These are phyloP conservation scores for Penicillium argentinense DNA, from an alignment of 495 filamentous ascomycete genomes.

Conservation along the genomic window DNA sequence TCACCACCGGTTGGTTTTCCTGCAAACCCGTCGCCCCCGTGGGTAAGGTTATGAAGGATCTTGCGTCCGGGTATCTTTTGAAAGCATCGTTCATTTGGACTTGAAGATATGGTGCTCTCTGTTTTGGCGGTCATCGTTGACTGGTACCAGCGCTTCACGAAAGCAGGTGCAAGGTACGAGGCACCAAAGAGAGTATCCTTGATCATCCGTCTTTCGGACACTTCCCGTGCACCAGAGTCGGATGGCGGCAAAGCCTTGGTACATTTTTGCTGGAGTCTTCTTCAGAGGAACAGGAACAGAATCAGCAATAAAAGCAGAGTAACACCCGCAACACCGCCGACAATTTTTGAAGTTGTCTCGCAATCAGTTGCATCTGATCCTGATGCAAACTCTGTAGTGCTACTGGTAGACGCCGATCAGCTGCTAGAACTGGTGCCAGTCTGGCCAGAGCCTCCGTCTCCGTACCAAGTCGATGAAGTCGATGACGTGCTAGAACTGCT, in stretches of 20 bases:
- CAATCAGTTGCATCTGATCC: slow-evolving; percentile 20
- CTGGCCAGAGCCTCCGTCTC: slow-evolving; percentile 6
- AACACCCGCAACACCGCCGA: slow-evolving; percentile 66
- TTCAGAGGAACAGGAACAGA: slow-evolving; percentile 56
- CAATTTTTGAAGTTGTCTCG: slow-evolving; percentile 42
- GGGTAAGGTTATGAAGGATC: slow-evolving; percentile 65
- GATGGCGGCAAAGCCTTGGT: slow-evolving; percentile 25
- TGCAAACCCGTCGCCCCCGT: slow-evolving; percentile 69
- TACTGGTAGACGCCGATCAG: slow-evolving; percentile 21
- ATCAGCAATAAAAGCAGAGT: slow-evolving; percentile 56
- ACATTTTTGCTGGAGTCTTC: slow-evolving; percentile 26
- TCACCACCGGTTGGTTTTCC: slow-evolving; percentile 41
- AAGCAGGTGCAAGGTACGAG: slow-evolving; percentile 47
- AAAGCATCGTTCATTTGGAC: slow-evolving; percentile 52
- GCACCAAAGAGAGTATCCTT: slow-evolving; percentile 58
- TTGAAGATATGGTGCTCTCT: slow-evolving; percentile 38
- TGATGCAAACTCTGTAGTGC: slow-evolving; percentile 13
- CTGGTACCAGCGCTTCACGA: slow-evolving; percentile 42
- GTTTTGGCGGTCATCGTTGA: slow-evolving; percentile 44
- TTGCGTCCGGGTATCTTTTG: slow-evolving; percentile 70
- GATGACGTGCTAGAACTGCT: too few species aligned
- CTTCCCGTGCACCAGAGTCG: slow-evolving; percentile 31
- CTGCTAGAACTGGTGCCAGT: slow-evolving; percentile 10
- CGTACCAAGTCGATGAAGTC: slow-evolving; percentile 9
- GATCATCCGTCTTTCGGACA: slow-evolving; percentile 52